Percentiles rank a stretch among this genome's conserved stretches.
Conservation (phyloP, 2,329 filamentous ascomycete genomes). For the Fonsecaea erecta region DNA sequence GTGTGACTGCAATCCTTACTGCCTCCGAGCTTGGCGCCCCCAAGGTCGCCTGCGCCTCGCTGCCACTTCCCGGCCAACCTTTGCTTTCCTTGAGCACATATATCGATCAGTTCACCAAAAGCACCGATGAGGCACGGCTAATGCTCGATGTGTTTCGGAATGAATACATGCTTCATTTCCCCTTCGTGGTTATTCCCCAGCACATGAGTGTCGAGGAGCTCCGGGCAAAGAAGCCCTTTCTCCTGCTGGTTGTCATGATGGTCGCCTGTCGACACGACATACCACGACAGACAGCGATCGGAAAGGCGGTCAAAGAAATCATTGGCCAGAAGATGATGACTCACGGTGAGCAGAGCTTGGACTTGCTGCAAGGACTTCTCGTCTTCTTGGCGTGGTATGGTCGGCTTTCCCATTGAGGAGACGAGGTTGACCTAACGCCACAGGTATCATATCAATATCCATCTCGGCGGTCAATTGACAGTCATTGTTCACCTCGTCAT, state of each 20-base stretch:
- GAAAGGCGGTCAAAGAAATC: constrained; percentile 39
- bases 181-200: constrained; percentile 38
- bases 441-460: constrained; percentile 21
- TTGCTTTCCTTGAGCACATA: constrained; percentile 7
- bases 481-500: constrained; percentile 46
- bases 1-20: constrained; percentile 38
- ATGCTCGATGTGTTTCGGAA: constrained; percentile 28
- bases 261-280: constrained; percentile 38
- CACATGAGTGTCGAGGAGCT: constrained; percentile 32
- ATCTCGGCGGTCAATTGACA: constrained; percentile 39
- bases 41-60: constrained; percentile 8
- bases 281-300: constrained; percentile 38
- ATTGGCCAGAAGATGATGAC: constrained; percentile 43
- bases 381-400: constrained; percentile 45
- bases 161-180: constrained; percentile 38
- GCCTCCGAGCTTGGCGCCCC: constrained; percentile 16
- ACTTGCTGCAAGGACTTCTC: constrained; percentile 48
- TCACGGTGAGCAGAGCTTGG: constrained; percentile 44
- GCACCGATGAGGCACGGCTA: constrained; percentile 26
- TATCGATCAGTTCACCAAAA: constrained; percentile 17
- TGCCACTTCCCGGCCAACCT: background rate
- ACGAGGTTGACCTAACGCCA: background rate
- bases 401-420: background rate
- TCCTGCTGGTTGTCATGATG: constrained; percentile 44
- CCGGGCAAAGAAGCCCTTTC: constrained; percentile 40